Conservation (phyloP, 305 asterid genomes). For the Solanum chacoense region DNA sequence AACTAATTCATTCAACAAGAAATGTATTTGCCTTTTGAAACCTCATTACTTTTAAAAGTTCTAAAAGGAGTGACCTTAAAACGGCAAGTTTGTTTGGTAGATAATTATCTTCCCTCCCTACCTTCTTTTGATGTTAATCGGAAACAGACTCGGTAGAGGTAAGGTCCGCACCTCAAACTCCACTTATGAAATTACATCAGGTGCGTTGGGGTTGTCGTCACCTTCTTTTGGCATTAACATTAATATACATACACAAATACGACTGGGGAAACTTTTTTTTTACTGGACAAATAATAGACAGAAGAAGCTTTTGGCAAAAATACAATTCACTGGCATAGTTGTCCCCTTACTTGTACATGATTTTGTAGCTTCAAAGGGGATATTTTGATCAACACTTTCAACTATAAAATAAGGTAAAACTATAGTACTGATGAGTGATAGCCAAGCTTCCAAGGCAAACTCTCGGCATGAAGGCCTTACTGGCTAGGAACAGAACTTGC, state of each 20-base stretch:
- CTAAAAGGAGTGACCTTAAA: too few relatives aligned
- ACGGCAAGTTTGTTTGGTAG: background rate
- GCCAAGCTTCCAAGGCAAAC: background rate
- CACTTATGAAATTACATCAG: background rate
- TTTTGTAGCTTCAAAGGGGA: background rate
- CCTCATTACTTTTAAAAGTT: background rate
- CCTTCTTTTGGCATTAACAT: background rate
- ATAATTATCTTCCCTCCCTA: background rate
- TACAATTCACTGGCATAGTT: background rate
- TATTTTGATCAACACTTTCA: background rate
- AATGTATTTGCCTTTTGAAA: background rate
- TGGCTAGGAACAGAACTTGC: constrained; percentile 9
- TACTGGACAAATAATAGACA: background rate
- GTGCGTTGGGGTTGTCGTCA: background rate
- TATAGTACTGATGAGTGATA: background rate
- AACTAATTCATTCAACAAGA: background rate
- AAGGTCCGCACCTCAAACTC: background rate
- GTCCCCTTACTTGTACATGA: background rate
- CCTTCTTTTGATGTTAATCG: background rate
- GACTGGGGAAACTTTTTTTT: background rate
- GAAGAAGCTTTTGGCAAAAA: background rate
- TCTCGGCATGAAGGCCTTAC: background rate
- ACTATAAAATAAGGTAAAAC: background rate
- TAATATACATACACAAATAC: background rate
- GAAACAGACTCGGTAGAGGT: background rate